Evolutionary conservation across 2,329 filamentous ascomycete genomes (phyloP).

Genomic region (Grosmannia clavigera): DNA sequence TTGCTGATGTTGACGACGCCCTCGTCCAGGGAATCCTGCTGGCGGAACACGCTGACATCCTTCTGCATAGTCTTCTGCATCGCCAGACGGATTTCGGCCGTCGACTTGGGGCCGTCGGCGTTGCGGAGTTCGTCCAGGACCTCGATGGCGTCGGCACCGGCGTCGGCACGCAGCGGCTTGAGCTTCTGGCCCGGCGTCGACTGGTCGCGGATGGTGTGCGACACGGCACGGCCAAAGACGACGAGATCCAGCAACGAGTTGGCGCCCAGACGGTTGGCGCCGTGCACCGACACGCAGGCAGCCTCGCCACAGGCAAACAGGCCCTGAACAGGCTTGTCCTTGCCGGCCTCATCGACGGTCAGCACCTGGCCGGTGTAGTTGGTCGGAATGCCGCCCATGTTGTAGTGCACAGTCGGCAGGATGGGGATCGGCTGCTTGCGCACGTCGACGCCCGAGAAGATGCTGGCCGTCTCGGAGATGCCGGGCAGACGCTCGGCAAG

Average conservation of each 20-base stretch:
- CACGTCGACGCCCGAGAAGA: constrained; percentile 95
- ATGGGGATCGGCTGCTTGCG: constrained; percentile 95
- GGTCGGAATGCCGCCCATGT: constrained; percentile 98
- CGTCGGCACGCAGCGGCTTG: constrained; percentile 69
- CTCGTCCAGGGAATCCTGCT: constrained; percentile 84
- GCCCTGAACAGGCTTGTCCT: constrained; percentile 88
- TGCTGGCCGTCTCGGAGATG: constrained; percentile 96
- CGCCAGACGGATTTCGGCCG: constrained; percentile 72
- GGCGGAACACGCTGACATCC: constrained; percentile 93
- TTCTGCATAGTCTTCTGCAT: constrained; percentile 99
- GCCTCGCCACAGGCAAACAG: constrained; percentile 96
- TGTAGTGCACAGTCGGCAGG: constrained; percentile 95
- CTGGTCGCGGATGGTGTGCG: constrained; percentile 92
- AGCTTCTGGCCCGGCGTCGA: constrained; percentile 73
- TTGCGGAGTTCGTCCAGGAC: constrained; percentile 78
- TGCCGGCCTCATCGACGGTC: constrained; percentile 70
- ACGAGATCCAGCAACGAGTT: constrained; percentile 97
- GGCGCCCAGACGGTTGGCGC: constrained; percentile 93
- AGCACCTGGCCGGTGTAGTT: constrained; percentile 95
- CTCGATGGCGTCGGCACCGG: constrained; percentile 76
- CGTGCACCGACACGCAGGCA: constrained; percentile 94
- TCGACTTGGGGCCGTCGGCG: constrained; percentile 73
- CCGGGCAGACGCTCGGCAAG: constrained; percentile 93
- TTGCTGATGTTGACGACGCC: constrained; percentile 79
- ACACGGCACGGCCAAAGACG: constrained; percentile 94